Base-by-base conservation (phyloP, 2,329 filamentous ascomycete genomes). In the Pseudopyricularia cyperi region DNA sequence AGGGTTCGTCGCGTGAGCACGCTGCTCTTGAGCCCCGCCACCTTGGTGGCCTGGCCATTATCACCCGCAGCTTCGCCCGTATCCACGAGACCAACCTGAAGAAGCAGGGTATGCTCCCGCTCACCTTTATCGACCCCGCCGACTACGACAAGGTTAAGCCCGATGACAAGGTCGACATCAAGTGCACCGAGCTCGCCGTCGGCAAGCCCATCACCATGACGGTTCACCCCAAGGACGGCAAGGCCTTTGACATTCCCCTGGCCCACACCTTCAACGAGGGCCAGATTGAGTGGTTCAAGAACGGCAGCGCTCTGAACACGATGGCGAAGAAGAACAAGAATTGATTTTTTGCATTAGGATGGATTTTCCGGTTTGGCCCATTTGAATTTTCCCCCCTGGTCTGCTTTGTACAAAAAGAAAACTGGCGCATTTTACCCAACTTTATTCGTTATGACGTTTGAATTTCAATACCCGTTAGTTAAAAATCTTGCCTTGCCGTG, bases 11-110 rank as follows among this genome's bases (percentile, higher is more conserved):
- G 57, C 89, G 93, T 80, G 93, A 98, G 79, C 93, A 98, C 70
- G 93, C 93, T 62, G 93, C 93, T 71, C 83, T 98, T 56, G 91
- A 98, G 79, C 93, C 93, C 67, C 85, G 93, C 68, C 91, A 97
- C 76, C 84, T 98, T 59, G 93, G 93, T 66, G 93, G 91, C 71
- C 81, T 96, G 64, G 93, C 91, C 65, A 95, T 98, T 76, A 94
- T 98, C 68, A 90, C 86, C 66, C 85, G 89, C 67, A 88, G 82
- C 58, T 98, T 98, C 68, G 93, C 93, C 65, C 93, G 93, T 86
- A 98, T 98, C 67, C 93, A 98, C 80, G 93, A 98, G 80, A 98
- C 93, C 77, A 98, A 98, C 82, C 75, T 98, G 77, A 98, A 98
- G 88, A 98, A 98, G 85, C 93, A 98, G 82, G 93, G 93, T 74